Evolutionary conservation across 1,139 yeast species (phyloP), one percentile per base, ranked within the genome.

Genomic region (Geotrichum bryndzae): DNA sequence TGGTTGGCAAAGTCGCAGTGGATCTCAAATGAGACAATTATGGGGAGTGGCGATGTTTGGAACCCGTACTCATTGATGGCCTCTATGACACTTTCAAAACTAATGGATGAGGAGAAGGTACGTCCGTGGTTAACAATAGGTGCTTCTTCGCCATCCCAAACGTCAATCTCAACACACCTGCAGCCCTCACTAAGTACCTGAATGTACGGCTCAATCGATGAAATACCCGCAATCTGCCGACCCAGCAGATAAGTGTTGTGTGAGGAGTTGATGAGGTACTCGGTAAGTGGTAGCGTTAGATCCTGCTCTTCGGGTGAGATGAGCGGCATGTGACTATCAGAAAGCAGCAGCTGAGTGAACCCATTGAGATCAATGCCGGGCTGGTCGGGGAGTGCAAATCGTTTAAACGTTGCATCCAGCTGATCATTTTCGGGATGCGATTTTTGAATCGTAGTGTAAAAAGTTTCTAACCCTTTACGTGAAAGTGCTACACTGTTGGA

Each of bases 181-280:
- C 98, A 94, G 0, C 99, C 98, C 61, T 90, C 83, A 69, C 90
- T 97, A 58, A 95, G 76, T 0, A 90, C 96, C 59, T 87, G 82
- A n/a, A 90, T 86, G 68, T 94, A 95, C 0, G 96, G 96, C 70
- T 94, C 98, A 0, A 90, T 84, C 0, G 96, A 88, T 0, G 97
- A 89, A 18, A 83, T 85, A 15, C 95, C 97, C 1, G 86, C 96
- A 18, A 90, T 82, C 71, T 95, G 99, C 48, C 96, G 80, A 0
- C 98, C 99, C 33, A 85, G 75, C 10, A 95, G 77, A 71, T 94
- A 95, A 0, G 99, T 95, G 72, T 95, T 95, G 73, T 95, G 99
- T 0, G 98, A 91, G 0, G 97, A 89, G 0, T 97, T 89, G 35
- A 95, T 88, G 70, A 79, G 91, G 71, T 95, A 95, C 67, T 91